phyloP scores from a whole-genome alignment of 805 yeast genomes.

The Candida bentonensis region DNA sequence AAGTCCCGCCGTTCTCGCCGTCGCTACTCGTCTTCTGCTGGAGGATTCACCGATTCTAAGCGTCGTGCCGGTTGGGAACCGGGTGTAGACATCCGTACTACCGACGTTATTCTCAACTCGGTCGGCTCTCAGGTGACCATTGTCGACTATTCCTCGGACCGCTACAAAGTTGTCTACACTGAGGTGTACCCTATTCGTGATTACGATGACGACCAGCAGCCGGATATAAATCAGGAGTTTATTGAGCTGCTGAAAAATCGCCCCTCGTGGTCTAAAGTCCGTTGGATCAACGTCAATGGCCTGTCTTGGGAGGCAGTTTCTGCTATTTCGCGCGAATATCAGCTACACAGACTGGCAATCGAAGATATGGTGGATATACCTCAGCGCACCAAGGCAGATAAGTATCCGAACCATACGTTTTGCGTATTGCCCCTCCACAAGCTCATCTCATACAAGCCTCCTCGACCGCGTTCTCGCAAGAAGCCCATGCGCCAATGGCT shows the following conservation, averaged over 20 bases:
- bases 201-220: conserved; percentile 4
- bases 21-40: not conserved
- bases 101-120: conserved; percentile 35
- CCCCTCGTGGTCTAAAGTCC: conserved; percentile 36
- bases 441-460: conserved; percentile 22
- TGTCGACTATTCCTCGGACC: conserved; percentile 32
- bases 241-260: conserved; percentile 19
- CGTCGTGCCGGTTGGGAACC: conserved; percentile 40
- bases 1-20: not conserved
- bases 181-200: conserved; percentile 23
- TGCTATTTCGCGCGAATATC: conserved; percentile 29
- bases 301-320: conserved; percentile 48
- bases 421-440: conserved; percentile 40
- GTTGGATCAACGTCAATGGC: conserved; percentile 48
- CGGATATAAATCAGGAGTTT: conserved; percentile 18
- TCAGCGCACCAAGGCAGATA: conserved; percentile 43
- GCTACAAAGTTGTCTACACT: conserved; percentile 31
- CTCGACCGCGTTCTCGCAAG: not conserved
- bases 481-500: not conserved
- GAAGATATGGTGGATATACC: conserved; percentile 55
- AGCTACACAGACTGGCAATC: conserved; percentile 39
- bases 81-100: conserved; percentile 38
- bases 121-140: conserved; percentile 41
- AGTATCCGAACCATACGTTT: conserved; percentile 38
- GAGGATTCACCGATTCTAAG: not conserved